phyloP scores from a whole-genome alignment of 805 yeast genomes.

The Ogataea kodamae region DNA sequence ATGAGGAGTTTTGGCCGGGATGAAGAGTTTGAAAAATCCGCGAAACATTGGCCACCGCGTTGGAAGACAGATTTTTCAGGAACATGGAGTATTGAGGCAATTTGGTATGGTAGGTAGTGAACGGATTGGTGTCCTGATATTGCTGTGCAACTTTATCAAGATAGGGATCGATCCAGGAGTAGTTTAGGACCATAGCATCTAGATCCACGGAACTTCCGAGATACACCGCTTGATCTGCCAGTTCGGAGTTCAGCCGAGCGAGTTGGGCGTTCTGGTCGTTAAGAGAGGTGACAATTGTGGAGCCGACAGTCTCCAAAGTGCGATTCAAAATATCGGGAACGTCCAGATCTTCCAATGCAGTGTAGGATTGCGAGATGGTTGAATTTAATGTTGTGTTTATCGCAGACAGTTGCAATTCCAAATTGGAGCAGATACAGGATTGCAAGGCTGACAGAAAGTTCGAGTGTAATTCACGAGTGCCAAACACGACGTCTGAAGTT shows the following conservation, averaged over 20 bases:
- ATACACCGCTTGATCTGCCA: conserved; percentile 16
- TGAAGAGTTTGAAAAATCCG: conserved; percentile 1
- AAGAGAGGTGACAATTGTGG: conserved; percentile 10
- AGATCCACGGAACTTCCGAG: conserved; percentile 13
- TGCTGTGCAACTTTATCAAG: neutral
- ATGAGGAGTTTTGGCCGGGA: neutral
- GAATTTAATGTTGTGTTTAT: conserved; percentile 9
- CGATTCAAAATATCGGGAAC: conserved; percentile 4
- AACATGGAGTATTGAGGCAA: conserved; percentile 1
- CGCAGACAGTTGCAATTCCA: conserved; percentile 2
- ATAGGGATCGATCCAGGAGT: conserved; percentile 16
- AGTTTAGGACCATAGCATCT: conserved; percentile 13
- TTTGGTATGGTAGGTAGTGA: conserved; percentile 4
- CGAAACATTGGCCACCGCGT: conserved; percentile 1
- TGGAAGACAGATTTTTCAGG: conserved; percentile 1
- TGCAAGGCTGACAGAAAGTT: conserved; percentile 8
- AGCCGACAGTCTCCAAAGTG: conserved; percentile 10
- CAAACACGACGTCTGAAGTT: conserved; percentile 1
- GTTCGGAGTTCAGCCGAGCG: conserved; percentile 7
- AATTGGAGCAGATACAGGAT: too few relatives aligned
- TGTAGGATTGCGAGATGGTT: conserved; percentile 10
- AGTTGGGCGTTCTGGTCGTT: conserved; percentile 10
- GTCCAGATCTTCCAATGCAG: conserved; percentile 1
- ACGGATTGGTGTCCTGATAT: conserved; percentile 3
- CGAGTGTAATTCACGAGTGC: neutral